Evolutionary conservation across 2,329 filamentous ascomycete species (phyloP), one percentile per base, ranked within the genome.

Genomic region (Nannizziopsis barbatae): DNA sequence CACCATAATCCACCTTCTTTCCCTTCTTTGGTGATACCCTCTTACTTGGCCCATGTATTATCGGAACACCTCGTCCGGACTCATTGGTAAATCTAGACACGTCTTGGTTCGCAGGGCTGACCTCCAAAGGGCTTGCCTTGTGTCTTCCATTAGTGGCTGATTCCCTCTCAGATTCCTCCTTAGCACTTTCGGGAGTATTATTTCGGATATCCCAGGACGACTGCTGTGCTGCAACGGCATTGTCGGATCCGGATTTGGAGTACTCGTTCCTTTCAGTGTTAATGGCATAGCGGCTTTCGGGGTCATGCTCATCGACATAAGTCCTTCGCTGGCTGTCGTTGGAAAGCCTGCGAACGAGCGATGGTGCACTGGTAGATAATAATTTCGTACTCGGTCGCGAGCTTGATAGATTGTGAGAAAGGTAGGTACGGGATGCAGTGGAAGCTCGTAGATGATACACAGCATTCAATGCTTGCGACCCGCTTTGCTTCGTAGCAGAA

Each of bases 201-300:
- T 77, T 77, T 48, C 72, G 65, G 0, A 80, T 78, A 60, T 86
- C 75, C 65, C 85, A 93, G 1, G 87, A 82, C 0, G 80, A 75
- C 37, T 80, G 72, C 49, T 75, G 69, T 27, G 73, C 69, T 0
- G 75, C 72, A 0, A 80, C 74, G 10, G 76, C 72, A 40, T 80
- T 69, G 55, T 80, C 85, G 0, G 77, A 77, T 2, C 79, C 83
- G 43, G 78, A 80, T 60, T 82, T 79, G 50, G 78, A 77, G 65
- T 81, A 78, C 61, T 93, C 85, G 47, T 75, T 78, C 2, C 75
- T 66, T 31, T 77, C 72, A 0, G 83, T 79, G 50, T 83, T 77
- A 31, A 93, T 73, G 2, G 73, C 73, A 53, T 82, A 74, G 45
- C 79, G 75, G 60, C 81, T 74, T 9, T 53, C 51, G 2, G 36